Evolutionary conservation across 2,329 filamentous ascomycete genomes (phyloP), one percentile per base, ranked within the genome.

Genomic region (Cytospora leucostoma): DNA sequence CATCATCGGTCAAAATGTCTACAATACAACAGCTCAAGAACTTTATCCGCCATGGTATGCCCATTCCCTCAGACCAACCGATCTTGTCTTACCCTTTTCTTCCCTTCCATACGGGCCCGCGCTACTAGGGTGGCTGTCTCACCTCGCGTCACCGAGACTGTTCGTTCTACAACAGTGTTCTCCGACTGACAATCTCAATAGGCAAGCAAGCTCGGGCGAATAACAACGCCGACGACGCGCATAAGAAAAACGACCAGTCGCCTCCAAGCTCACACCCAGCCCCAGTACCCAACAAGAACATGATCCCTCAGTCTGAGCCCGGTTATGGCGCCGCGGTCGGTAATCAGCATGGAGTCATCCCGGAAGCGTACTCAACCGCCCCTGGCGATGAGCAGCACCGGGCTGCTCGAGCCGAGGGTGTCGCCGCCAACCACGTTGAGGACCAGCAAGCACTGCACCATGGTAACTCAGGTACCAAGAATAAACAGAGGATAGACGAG

Each of bases 11-110:
- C 68, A 75, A 69, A 51, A 87, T 88, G 85, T 87, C 85, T 72
- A 87, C 85, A 69, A 96, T 97, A 80, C 94, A 97, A 81, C 95
- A 95, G 75, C 86, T 97, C 72, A 97, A 98, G 80, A 97, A 97
- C 79, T 96, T 98, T 79, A 95, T 98, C 79, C 91, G 94, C 69
- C 94, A 97, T 82, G 94, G 85, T 88, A 79, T 62, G 80, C 59
- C 59, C 58, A 27, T 65, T 56, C 63, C 32, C 38, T 63, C 38
- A 51, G 51, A 7, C 54, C 44, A 37, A 54, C 44, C 44, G 21
- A 19, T 47, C 44, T n/a, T 19, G 17, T 17, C 21, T 47, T 47
- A 19, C n/a, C 35, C 15, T 54, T 56, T 19, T 38, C 13, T 50
- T 27, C 27, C 37, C 10, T 37, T 38, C 21, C 21, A 32, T 47